A percentile compares a stretch with the other conserved stretches of the same genome.
Evolutionary conservation across 768 basidiomycete species (phyloP).

Genomic region (Tephrocybe sp.): DNA sequence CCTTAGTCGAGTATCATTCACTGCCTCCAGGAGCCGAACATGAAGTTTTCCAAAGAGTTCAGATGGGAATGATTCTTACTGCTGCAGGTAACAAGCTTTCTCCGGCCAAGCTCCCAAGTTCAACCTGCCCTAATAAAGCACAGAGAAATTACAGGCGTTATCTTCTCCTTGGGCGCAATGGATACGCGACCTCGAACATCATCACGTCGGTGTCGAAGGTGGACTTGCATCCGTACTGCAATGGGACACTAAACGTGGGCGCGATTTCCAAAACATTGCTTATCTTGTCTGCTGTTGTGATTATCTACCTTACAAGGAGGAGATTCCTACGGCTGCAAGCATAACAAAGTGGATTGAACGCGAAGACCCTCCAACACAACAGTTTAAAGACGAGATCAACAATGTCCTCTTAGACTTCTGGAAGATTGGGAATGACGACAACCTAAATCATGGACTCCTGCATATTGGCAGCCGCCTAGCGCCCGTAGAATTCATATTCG

Average conservation of each 20-base stretch:
- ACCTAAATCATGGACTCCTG: slow-evolving; percentile 47
- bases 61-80: slow-evolving; percentile 72
- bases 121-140: neutral
- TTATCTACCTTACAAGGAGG: slow-evolving; percentile 43
- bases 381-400: slow-evolving; percentile 54
- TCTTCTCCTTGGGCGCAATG: slow-evolving; percentile 68
- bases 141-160: slow-evolving; percentile 81
- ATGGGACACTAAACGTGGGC: slow-evolving; percentile 69
- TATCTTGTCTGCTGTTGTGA: slow-evolving; percentile 69
- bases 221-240: slow-evolving; percentile 56
- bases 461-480: slow-evolving; percentile 60
- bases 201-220: slow-evolving; percentile 54
- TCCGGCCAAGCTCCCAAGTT: neutral
- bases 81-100: slow-evolving; percentile 54
- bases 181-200: slow-evolving; percentile 56
- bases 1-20: slow-evolving; percentile 63
- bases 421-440: slow-evolving; percentile 42
- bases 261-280: slow-evolving; percentile 73
- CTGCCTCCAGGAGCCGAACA: slow-evolving; percentile 59
- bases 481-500: slow-evolving; percentile 77
- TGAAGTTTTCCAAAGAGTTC: slow-evolving; percentile 82
- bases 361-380: slow-evolving; percentile 37
- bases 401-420: slow-evolving; percentile 52
- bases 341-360: slow-evolving; percentile 52
- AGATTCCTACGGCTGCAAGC: slow-evolving; percentile 50